Evolutionary conservation across 306 rosid species (phyloP), one percentile per base, ranked within the genome.

Genomic region (Trifolium fragiferum): DNA sequence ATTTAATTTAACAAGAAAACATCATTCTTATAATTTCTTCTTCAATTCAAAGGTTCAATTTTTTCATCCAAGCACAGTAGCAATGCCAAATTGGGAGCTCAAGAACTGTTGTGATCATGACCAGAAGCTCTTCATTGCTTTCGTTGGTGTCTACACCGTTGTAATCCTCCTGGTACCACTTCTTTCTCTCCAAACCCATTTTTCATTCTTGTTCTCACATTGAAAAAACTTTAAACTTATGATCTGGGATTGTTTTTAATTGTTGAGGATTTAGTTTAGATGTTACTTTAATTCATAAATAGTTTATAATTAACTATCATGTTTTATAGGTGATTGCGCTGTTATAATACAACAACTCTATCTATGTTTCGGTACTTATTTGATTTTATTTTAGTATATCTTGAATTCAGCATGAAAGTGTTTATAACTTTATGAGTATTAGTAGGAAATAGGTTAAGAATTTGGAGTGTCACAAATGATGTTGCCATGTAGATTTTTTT

Each of bases 1-100:
- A 54, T 57, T n/a, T n/a, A n/a, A n/a, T n/a, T n/a, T n/a, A n/a
- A n/a, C n/a, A n/a, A n/a, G n/a, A n/a, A n/a, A 59, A 7, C n/a
- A 20, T 21, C 60, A 70, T 27, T 49, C 40, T 40, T 32, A 0
- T 32, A 0, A 10, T 32, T 49, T 18, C 2, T 75, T 19, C 20
- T 35, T 18, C 9, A 7, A 7, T 37, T 7, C 69, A 65, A 25
- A 70, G 33, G 57, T 60, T 73, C 2, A 25, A 50, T 55, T 55
- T 44, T 76, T 63, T 41, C n/a, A 49, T 44, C 68, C 7, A 5
- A 59, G 14, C 30, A 18, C 2, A 51, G 8, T n/a, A 54, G 30
- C 70, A 79, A 93, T 86, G 97, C 76, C 97, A 21, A 89, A 93
- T 76, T 93, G 98, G 98, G 98, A 88, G 83, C 92, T 93, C 44